Conservation (phyloP, 2,329 filamentous ascomycete genomes). For the Fusarium circinatum region DNA sequence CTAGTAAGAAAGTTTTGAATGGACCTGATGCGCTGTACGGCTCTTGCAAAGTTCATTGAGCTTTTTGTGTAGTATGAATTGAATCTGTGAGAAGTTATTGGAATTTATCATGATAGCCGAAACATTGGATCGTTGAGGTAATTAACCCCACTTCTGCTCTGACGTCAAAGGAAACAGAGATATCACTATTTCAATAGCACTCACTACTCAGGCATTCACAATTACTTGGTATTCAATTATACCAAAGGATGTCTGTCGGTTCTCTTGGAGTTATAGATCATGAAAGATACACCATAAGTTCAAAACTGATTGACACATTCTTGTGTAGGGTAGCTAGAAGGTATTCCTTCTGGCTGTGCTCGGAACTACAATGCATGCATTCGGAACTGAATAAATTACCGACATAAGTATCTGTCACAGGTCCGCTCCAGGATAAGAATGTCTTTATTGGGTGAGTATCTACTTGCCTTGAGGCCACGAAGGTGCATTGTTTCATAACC, state of each 20-base stretch:
- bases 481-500: neutral
- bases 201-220: neutral
- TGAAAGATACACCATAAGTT: neutral
- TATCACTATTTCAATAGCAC: neutral
- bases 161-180: constrained; percentile 21
- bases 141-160: constrained; percentile 23
- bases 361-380: no score
- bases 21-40: constrained; percentile 40
- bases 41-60: constrained; percentile 42
- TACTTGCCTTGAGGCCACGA: neutral
- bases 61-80: neutral
- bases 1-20: constrained; percentile 33
- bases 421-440: no score
- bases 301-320: neutral
- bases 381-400: no score
- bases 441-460: neutral
- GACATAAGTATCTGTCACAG: neutral
- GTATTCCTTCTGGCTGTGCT: neutral
- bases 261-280: neutral
- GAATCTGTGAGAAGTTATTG: constrained; percentile 5
- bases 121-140: neutral
- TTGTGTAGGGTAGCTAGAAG: neutral
- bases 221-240: no score
- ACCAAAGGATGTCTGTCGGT: neutral
- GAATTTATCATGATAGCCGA: neutral